phyloP scores from a whole-genome alignment of 106 monocot species.

The Dendrobium huoshanense region DNA sequence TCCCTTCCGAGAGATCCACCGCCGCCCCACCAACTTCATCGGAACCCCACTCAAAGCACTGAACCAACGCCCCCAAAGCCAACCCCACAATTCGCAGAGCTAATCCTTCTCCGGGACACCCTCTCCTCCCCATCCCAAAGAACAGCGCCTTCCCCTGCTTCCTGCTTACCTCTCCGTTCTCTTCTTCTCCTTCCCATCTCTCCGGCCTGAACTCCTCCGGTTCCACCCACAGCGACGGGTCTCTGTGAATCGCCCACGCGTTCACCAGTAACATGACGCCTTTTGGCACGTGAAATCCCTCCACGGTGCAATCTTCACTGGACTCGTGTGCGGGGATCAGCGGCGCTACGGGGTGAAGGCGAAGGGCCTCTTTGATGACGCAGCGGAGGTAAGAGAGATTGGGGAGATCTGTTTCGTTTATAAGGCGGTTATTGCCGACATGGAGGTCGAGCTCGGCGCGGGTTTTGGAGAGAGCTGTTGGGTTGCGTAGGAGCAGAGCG shows the following conservation, averaged over 20 bases:
- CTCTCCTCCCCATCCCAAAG: conserved; percentile 39
- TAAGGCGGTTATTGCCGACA: background rate
- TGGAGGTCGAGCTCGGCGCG: conserved; percentile 14
- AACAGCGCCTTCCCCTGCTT: conserved; percentile 5
- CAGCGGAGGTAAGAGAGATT: conserved; percentile 11
- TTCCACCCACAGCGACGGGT: conserved; percentile 1
- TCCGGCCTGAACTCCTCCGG: conserved; percentile 8
- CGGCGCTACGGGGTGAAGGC: conserved; percentile 10
- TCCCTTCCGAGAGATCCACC: conserved; percentile 21
- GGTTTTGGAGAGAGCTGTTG: conserved; percentile 8
- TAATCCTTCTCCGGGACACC: conserved; percentile 27
- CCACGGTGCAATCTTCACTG: conserved; percentile 7
- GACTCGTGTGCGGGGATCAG: conserved; percentile 15
- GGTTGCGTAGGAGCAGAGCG: conserved; percentile 22
- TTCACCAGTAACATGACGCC: conserved; percentile 15
- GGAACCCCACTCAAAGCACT: conserved; percentile 38
- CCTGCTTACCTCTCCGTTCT: background rate
- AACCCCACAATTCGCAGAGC: conserved; percentile 10
- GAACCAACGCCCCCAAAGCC: conserved; percentile 14
- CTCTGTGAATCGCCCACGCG: conserved; percentile 15
- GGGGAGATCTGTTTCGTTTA: conserved; percentile 9
- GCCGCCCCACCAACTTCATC: background rate
- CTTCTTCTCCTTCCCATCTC: conserved; percentile 2
- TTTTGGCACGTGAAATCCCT: conserved; percentile 6
- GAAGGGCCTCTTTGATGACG: conserved; percentile 15